Base-by-base conservation (phyloP, 257 asterid genomes). In the Fraxinus anomala region DNA sequence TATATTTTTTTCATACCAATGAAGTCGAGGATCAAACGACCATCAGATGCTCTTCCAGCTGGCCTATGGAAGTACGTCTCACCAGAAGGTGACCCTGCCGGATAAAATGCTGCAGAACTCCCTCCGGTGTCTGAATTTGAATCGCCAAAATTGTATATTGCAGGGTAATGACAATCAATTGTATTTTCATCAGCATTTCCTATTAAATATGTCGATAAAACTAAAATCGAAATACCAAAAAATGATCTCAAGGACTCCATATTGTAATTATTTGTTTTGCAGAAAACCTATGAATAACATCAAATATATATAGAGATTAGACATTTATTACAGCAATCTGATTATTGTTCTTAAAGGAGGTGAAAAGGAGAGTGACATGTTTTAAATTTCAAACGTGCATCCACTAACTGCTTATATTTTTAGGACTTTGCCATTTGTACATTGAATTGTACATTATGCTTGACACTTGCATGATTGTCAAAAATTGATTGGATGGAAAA, bases 81-180 rank as follows among this genome's bases (percentile, higher is more conserved):
- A 1, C 96, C 96, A 7, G 30, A 81, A 16, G 97, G 94, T 2
- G 80, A 26, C 1, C 4, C 79, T 13, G 83, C 75, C 0, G 90
- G 93, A 81, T 81, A 90, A 56, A 89, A 90, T 0, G 89, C 92
- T 0, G 96, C 91, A 0, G 88, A 82, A 0, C 73, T 77, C 24
- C 90, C 95, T 10, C 97, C 95, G 1, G 95, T 90, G 75, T 91
- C 95, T 0, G 97, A 88, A 69, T 91, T 91, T 0, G 97, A 92
- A 49, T 92, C 96, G 0, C 97, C 96, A 10, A 92, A 92, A 78
- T 88, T 88, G 88, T 83, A 90, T 63, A 90, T 70, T 17, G 92
- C 93, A 6, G 91, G 85, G 80, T 39, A 88, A 12, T 73, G 54
- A 77, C 97, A 89, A 19, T 67, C 63, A 19, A 6, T 17, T 6